phyloP scores from a whole-genome alignment of 352 stramenopile genomes.

The Pythium sp. region DNA sequence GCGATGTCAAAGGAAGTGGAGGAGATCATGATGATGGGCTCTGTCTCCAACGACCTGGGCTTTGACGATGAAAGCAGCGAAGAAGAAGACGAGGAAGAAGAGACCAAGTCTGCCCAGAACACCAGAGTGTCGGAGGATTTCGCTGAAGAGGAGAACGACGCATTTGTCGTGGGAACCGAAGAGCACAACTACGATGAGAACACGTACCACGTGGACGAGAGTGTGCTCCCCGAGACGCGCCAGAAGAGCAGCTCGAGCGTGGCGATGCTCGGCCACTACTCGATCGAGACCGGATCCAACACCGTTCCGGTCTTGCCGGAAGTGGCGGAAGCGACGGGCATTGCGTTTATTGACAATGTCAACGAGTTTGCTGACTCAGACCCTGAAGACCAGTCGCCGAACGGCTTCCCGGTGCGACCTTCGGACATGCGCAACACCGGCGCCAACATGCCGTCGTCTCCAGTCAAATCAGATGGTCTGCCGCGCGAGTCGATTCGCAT shows the following conservation, averaged over 20 bases:
- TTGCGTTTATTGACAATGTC: slow-evolving; percentile 59
- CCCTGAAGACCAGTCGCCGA: slow-evolving; percentile 25
- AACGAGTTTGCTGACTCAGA: slow-evolving; percentile 32
- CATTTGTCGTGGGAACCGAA: slow-evolving; percentile 8
- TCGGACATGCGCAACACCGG: slow-evolving; percentile 27
- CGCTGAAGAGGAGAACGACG: slow-evolving; percentile 17
- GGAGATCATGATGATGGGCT: slow-evolving; percentile 33
- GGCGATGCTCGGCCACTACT: slow-evolving; percentile 73
- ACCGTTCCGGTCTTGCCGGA: slow-evolving; percentile 60
- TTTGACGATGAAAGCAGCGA: slow-evolving; percentile 38
- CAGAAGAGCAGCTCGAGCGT: slow-evolving; percentile 62
- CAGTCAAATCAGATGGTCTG: slow-evolving; percentile 22
- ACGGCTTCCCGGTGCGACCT: slow-evolving; percentile 35
- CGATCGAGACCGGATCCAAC: slow-evolving; percentile 40
- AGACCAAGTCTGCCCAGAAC: background rate
- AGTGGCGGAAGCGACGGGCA: slow-evolving; percentile 42
- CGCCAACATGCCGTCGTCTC: slow-evolving; percentile 18
- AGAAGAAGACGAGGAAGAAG: slow-evolving; percentile 11
- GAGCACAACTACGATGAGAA: slow-evolving; percentile 4
- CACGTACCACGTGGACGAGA: slow-evolving; percentile 17
- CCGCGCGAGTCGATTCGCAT: slow-evolving; percentile 66
- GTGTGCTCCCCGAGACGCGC: slow-evolving; percentile 21
- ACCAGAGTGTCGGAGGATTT: slow-evolving; percentile 5
- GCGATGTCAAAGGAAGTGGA: slow-evolving; percentile 19
- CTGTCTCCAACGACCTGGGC: slow-evolving; percentile 46